phyloP scores from a whole-genome alignment of 805 yeast genomes.

The Nakazawaea holstii region DNA sequence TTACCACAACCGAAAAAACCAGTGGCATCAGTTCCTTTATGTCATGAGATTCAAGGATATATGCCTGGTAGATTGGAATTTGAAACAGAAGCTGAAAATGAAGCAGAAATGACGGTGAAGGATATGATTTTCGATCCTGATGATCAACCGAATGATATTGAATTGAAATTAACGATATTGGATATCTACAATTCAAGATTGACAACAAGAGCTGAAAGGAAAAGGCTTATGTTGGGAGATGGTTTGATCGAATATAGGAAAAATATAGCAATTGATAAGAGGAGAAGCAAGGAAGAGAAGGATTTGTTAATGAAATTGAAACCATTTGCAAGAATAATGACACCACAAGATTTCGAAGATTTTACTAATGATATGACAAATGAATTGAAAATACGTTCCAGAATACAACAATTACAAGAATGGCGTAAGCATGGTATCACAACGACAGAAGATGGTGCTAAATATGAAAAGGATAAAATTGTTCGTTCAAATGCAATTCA shows the following conservation, averaged over 20 bases:
- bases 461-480: slow-evolving; percentile 84
- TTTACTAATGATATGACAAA: slow-evolving; percentile 69
- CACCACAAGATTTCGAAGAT: slow-evolving; percentile 72
- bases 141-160: slow-evolving; percentile 83
- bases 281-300: slow-evolving; percentile 82
- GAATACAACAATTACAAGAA: slow-evolving; percentile 86
- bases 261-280: slow-evolving; percentile 77
- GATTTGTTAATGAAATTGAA: slow-evolving; percentile 72
- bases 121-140: slow-evolving; percentile 96
- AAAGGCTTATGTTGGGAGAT: slow-evolving; percentile 74
- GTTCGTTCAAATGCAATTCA: slow-evolving; percentile 59
- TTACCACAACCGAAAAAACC: slow-evolving; percentile 86
- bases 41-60: slow-evolving; percentile 95
- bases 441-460: slow-evolving; percentile 73
- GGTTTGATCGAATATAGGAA: slow-evolving; percentile 78
- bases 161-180: slow-evolving; percentile 78
- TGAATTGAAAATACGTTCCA: slow-evolving; percentile 72
- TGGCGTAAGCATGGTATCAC: slow-evolving; percentile 91
- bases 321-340: slow-evolving; percentile 76
- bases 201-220: slow-evolving; percentile 89
- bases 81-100: slow-evolving; percentile 94
- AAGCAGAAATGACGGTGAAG: slow-evolving; percentile 89
- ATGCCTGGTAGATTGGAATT: slow-evolving; percentile 99
- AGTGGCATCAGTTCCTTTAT: slow-evolving; percentile 87
- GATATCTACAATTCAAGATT: slow-evolving; percentile 88